Percentiles rank a stretch among this genome's conserved stretches.
Evolutionary conservation across 2,329 filamentous ascomycete genomes (phyloP).

Genomic region (Metarhizium brunneum): DNA sequence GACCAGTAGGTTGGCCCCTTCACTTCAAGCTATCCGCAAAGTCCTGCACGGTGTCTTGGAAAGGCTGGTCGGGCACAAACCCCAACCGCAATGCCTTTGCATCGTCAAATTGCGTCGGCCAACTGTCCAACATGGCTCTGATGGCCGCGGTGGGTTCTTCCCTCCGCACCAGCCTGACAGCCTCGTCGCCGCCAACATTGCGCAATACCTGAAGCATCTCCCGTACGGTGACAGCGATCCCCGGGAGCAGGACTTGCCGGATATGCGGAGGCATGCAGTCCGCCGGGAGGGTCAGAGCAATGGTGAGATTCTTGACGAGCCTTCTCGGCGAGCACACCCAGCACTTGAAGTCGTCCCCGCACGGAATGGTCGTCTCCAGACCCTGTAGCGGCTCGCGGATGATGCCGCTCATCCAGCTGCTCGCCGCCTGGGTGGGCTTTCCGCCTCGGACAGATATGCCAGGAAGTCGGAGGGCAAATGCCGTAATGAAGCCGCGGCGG

Average conservation of each 20-base stretch:
- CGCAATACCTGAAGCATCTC: constrained; percentile 43
- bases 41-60: constrained; percentile 22
- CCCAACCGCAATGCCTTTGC: constrained; percentile 43
- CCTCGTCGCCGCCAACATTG: constrained; percentile 36
- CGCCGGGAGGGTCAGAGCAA: constrained; percentile 29
- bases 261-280: constrained; percentile 23
- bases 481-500: constrained; percentile 46
- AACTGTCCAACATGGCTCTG: constrained; percentile 41
- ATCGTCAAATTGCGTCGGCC: constrained; percentile 43
- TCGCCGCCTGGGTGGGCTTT: constrained; percentile 49
- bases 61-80: constrained; percentile 33
- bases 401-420: constrained; percentile 52
- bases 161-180: constrained; percentile 32
- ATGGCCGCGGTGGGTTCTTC: constrained; percentile 36
- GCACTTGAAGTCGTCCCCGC: constrained; percentile 33
- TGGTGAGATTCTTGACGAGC: constrained; percentile 38
- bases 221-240: constrained; percentile 41
- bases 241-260: constrained; percentile 42
- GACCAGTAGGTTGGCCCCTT: no score
- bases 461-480: constrained; percentile 46
- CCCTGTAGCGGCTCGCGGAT: constrained; percentile 46
- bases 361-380: constrained; percentile 35
- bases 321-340: constrained; percentile 45
- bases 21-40: constrained; percentile 13
- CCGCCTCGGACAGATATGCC: constrained; percentile 53